Evolutionary conservation across 2,329 filamentous ascomycete genomes (phyloP), one percentile per base, ranked within the genome.

Genomic region (Cryphonectria japonica): DNA sequence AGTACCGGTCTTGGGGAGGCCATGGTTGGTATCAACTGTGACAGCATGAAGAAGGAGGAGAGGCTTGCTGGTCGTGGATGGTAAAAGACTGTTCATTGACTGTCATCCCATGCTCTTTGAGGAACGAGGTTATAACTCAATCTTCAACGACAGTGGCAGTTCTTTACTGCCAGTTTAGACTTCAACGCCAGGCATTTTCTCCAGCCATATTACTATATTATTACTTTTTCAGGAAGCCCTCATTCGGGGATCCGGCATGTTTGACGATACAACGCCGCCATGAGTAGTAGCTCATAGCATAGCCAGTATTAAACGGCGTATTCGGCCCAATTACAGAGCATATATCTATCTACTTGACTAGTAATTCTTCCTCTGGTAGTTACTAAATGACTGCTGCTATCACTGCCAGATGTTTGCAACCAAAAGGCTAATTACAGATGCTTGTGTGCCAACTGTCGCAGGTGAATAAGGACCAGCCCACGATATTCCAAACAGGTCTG

Each of bases 11-110:
- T 98, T 39, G 96, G 96, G n/a, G 95, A 97, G 87, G 94, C 96
- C 52, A 99, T 98, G 94, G 95, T 98, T 14, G 96, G 96, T 37
- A 94, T 98, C 79, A 98, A 95, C 83, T 93, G 93, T 75, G 88
- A 89, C 73, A 88, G 86, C 76, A 92, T 98, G 91, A 86, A 86
- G 73, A 88, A 93, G 68, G 87, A 87, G 71, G 92, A 97, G 82
- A 97, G 93, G 88, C 84, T 98, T 82, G 92, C 95, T 41, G 91
- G 89, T 72, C 86, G 95, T 72, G 95, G 95, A 13, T 97, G 94
- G 93, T 98, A 88, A 80, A 54, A 54, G 1, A 22, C 37, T 13
- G 0, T 43, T 34, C 22, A 57, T 6, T 57, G 39, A 6, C 39
- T 11, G 9, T 54, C n/a, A 29, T 14, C 26, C 14, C 26, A 29